Percentiles rank a stretch among this genome's conserved stretches.
These are phyloP conservation scores for Nidularia sp. DNA, from an alignment of 768 basidiomycete genomes.

Conservation along the genomic window DNA sequence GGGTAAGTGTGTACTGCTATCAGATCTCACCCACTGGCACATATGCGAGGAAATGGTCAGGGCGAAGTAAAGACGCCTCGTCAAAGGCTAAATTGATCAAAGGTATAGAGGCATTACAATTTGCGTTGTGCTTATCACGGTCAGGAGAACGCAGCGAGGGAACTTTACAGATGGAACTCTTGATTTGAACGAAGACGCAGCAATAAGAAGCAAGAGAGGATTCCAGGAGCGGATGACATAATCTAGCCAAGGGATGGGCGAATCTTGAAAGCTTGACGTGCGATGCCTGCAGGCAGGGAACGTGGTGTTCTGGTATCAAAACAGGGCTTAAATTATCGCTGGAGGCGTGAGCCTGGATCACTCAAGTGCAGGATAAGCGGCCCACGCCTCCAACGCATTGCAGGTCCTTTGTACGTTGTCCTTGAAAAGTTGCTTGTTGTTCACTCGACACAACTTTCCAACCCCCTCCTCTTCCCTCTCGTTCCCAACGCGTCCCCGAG, in stretches of 20 bases:
- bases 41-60: too few species aligned
- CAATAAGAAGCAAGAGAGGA: neutral
- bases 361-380: constrained; percentile 45
- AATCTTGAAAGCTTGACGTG: constrained; percentile 27
- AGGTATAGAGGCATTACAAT: too few species aligned
- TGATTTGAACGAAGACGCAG: too few species aligned
- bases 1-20: constrained; percentile 4
- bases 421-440: constrained; percentile 49
- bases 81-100: too few species aligned
- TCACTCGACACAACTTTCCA: constrained; percentile 39
- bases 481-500: neutral
- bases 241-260: constrained; percentile 33
- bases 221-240: constrained; percentile 25
- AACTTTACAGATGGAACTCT: too few species aligned
- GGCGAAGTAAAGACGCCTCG: too few species aligned
- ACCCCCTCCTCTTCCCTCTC: constrained; percentile 23
- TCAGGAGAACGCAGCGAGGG: too few species aligned
- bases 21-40: constrained; percentile 2
- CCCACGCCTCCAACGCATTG: constrained; percentile 48
- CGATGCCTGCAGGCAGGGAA: constrained; percentile 75
- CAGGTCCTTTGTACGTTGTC: constrained; percentile 33
- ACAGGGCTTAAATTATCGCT: constrained; percentile 35
- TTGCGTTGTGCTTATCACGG: too few species aligned
- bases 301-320: constrained; percentile 65
- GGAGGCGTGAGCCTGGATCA: constrained; percentile 35